These are phyloP conservation scores for Colletotrichum sidae DNA, from an alignment of 2,329 filamentous ascomycete species.

Conservation along the genomic window DNA sequence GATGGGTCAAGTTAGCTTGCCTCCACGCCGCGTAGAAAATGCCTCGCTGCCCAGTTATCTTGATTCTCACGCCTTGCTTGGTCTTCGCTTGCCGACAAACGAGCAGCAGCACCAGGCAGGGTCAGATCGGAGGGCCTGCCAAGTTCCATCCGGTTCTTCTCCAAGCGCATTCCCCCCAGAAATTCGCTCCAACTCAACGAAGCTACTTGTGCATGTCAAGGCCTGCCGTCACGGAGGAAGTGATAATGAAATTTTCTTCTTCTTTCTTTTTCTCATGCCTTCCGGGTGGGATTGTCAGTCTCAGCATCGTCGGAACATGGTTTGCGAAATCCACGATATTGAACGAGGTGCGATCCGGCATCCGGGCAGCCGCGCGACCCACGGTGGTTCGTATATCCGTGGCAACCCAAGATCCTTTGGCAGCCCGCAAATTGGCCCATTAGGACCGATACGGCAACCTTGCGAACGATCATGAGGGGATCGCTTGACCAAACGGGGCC, in stretches of 20 bases:
- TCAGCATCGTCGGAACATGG: conserved; percentile 1
- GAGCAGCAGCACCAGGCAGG: too few species aligned
- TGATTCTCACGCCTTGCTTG: too few species aligned
- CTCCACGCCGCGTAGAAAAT: conserved; percentile 1
- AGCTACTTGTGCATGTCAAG: background rate
- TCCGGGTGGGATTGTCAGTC: background rate
- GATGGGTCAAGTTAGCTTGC: background rate
- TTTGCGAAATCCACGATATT: conserved; percentile 18
- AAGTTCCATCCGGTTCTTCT: background rate
- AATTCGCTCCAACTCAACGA: background rate
- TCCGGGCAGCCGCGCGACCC: conserved; percentile 25
- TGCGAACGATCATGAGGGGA: conserved; percentile 34
- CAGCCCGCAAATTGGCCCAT: conserved; percentile 24
- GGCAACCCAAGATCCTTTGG: conserved; percentile 27
- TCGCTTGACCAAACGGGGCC: conserved; percentile 29
- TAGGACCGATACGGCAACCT: conserved; percentile 26
- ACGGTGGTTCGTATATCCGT: conserved; percentile 29
- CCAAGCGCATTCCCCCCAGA: background rate
- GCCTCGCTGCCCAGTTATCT: background rate
- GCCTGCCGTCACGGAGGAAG: conserved; percentile 20
- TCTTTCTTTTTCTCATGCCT: background rate
- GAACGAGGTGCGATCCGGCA: conserved; percentile 14
- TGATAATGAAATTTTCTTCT: conserved; percentile 20
- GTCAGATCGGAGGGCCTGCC: background rate
- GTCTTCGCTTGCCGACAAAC: background rate